A percentile compares a stretch with the other conserved stretches of the same genome.
Conservation (phyloP, 495 filamentous ascomycete species). For the Penicillium daleae region DNA sequence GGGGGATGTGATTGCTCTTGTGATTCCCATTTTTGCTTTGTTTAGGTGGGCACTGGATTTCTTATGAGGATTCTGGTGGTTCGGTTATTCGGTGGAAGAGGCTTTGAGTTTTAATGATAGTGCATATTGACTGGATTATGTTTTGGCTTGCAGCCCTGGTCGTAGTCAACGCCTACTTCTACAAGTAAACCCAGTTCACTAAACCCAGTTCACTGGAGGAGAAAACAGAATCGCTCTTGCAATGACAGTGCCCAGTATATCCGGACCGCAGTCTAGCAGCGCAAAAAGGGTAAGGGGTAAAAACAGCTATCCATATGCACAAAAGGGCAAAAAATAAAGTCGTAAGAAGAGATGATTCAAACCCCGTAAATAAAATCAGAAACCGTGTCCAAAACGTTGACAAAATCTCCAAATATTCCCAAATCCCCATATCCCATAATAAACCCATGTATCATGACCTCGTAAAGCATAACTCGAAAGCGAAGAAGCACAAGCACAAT, state of each 20-base stretch:
- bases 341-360: constrained; percentile 12
- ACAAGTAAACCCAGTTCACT: background rate
- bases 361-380: background rate
- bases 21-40: constrained; percentile 33
- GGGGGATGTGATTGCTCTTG: constrained; percentile 4
- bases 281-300: background rate
- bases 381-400: background rate
- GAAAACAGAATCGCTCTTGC: background rate
- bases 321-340: constrained; percentile 29
- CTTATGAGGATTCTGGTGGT: background rate
- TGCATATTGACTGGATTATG: background rate
- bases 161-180: background rate
- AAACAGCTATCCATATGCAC: constrained; percentile 24
- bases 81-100: background rate
- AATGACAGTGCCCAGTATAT: background rate
- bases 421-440: constrained; percentile 16
- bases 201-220: background rate
- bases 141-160: background rate
- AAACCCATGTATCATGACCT: constrained; percentile 37
- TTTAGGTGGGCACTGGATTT: background rate
- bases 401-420: background rate
- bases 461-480: constrained; percentile 34
- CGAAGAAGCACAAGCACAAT: background rate
- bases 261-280: background rate
- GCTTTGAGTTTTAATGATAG: background rate